Evolutionary conservation across 179 eudicot genomes (phyloP).

Genomic region (Patellifolia procumbens): DNA sequence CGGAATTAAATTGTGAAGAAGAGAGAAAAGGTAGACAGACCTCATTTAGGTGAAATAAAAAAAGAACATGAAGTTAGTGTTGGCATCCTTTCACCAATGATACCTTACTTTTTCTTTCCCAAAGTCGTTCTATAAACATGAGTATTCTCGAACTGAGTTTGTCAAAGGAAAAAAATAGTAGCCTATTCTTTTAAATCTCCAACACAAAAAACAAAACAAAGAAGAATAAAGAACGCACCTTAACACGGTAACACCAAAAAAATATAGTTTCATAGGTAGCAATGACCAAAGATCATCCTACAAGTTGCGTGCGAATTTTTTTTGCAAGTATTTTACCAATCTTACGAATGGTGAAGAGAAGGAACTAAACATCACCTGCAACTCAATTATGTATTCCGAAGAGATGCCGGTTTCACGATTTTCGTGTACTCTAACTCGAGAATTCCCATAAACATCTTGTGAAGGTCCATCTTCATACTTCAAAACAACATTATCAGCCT

Average conservation of each 20-base stretch:
- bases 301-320: too few relatives aligned
- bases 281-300: too few relatives aligned
- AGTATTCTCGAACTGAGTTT: not conserved
- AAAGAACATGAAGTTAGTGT: not conserved
- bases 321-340: not conserved
- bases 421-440: constrained; percentile 35
- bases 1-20: too few relatives aligned
- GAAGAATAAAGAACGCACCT: not conserved
- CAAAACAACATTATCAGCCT: constrained; percentile 69
- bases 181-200: not conserved
- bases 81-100: not conserved
- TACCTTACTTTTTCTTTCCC: not conserved
- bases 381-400: constrained; percentile 64
- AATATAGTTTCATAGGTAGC: too few relatives aligned
- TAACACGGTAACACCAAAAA: too few relatives aligned
- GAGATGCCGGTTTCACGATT: constrained; percentile 42
- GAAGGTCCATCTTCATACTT: constrained; percentile 45
- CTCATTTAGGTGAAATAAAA: too few relatives aligned
- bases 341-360: not conserved
- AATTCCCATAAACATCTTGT: constrained; percentile 32
- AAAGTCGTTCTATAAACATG: not conserved
- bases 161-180: not conserved
- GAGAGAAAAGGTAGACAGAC: too few relatives aligned
- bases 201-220: not conserved
- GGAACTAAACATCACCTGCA: constrained; percentile 54